Evolutionary conservation across 345 rosid genomes (phyloP), one percentile per base, ranked within the genome.

Genomic region (Theobroma cacao): DNA sequence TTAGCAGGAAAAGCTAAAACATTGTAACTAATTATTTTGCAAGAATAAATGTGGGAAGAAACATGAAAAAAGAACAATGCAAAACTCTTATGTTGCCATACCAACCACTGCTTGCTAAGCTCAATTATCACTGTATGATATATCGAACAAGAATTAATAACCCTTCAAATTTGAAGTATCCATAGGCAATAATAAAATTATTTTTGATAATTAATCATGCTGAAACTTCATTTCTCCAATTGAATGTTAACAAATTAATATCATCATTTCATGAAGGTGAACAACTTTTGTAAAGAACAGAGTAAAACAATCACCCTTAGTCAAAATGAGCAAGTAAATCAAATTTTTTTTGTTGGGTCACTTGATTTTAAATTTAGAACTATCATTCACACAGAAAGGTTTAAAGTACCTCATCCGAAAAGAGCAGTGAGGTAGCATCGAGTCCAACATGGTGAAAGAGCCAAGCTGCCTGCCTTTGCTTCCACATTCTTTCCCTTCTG

Each of bases 401-500:
- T 17, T 61, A 31, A 17, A 69, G 47, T 81, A 91, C 95, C 93
- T 89, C 95, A 38, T 91, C 88, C 1, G 90, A 87, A 82, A 91
- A 91, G 73, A 91, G 87, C 81, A 91, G 79, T 0, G 95, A 83
- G 20, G 82, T 50, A 31, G 85, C 84, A 74, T 91, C 89, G 20
- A 91, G 85, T 65, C 89, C 95, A 59, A 87, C 84, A 70, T 86
- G 89, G 75, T 81, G 86, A 77, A 89, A 89, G 52, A 91, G 88
- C 93, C 93, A 91, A 78, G 93, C 93, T 28, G 89, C 86, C 79
- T 89, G 90, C 58, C 74, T 63, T 30, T 84, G 89, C 75, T 87
- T 85, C 92, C 91, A 89, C 95, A 91, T 89, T 67, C 59, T 85
- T 0, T 31, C 63, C 81, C 95, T 91, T 79, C 58, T 87, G 12